These are phyloP conservation scores for Mycena albidolilacea DNA, from an alignment of 768 basidiomycete genomes.

Conservation along the genomic window DNA sequence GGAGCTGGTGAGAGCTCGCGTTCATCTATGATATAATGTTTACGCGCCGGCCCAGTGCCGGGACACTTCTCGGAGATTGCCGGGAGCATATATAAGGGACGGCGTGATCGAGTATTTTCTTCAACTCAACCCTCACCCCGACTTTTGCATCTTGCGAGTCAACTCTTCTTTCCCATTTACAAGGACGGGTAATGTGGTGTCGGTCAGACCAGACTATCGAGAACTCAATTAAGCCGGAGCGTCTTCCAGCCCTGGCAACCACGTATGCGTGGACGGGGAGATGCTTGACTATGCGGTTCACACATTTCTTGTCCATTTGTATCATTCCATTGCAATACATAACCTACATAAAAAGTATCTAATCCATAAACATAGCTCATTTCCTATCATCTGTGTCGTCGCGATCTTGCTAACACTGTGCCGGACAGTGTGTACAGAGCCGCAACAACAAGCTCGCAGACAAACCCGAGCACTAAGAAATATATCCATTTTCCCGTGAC, in stretches of 20 bases:
- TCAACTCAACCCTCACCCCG: constrained; percentile 56
- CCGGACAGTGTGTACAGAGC: constrained; percentile 64
- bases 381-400: constrained; percentile 17
- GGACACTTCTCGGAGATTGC: not conserved
- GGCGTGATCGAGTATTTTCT: constrained; percentile 8
- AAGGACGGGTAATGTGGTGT: constrained; percentile 69
- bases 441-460: constrained; percentile 72
- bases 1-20: not conserved
- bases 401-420: constrained; percentile 46
- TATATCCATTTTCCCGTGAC: constrained; percentile 70
- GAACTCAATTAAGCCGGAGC: constrained; percentile 91
- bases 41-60: not conserved
- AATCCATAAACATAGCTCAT: constrained; percentile 31
- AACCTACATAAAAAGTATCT: constrained; percentile 35
- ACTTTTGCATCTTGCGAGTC: constrained; percentile 53
- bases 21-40: constrained; percentile 1
- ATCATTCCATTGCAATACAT: constrained; percentile 30
- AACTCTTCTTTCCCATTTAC: constrained; percentile 68
- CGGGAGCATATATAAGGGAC: constrained; percentile 13
- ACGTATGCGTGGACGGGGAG: constrained; percentile 61
- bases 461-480: constrained; percentile 70
- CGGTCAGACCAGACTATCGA: constrained; percentile 61
- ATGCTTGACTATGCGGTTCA: constrained; percentile 85
- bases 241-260: constrained; percentile 57
- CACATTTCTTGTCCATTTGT: constrained; percentile 55